phyloP scores from a whole-genome alignment of 345 rosid species.

The Bruguiera sexangula region DNA sequence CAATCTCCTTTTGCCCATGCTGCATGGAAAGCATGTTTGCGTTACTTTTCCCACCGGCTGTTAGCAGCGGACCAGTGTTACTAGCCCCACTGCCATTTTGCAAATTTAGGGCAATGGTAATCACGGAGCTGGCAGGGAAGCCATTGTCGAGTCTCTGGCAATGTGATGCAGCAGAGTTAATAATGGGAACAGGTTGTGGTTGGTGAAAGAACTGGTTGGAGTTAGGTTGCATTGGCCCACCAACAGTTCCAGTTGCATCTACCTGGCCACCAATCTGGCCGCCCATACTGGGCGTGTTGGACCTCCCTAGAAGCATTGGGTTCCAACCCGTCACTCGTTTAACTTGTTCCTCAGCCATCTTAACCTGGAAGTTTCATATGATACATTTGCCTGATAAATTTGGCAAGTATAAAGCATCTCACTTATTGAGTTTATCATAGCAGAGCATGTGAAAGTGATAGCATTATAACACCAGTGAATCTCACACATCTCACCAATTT shows the following conservation, averaged over 20 bases:
- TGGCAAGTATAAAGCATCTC: conserved; percentile 12
- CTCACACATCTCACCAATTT: not conserved
- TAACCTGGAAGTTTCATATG: conserved; percentile 55
- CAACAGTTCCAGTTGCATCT: conserved; percentile 9
- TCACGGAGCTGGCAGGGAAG: conserved; percentile 23
- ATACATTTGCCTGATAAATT: conserved; percentile 13
- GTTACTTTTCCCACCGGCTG: conserved; percentile 16
- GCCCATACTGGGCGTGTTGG: conserved; percentile 27
- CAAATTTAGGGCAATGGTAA: conserved; percentile 13
- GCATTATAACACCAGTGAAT: not conserved
- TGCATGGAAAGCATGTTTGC: conserved; percentile 18
- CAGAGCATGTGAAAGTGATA: not conserved
- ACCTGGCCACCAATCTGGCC: conserved; percentile 19
- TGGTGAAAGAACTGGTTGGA: conserved; percentile 45
- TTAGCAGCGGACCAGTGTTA: conserved; percentile 16
- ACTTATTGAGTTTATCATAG: not conserved
- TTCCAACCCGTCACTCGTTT: conserved; percentile 82
- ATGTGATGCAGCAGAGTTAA: conserved; percentile 28
- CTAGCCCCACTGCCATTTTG: conserved; percentile 19
- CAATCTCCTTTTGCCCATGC: conserved; percentile 11
- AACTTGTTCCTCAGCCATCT: conserved; percentile 98
- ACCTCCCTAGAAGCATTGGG: conserved; percentile 58
- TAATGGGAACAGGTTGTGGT: conserved; percentile 22
- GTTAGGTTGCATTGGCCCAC: conserved; percentile 34
- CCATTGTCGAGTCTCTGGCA: conserved; percentile 32